phyloP scores from a whole-genome alignment of 2,329 filamentous ascomycete genomes.

The Botrytis cinerea region DNA sequence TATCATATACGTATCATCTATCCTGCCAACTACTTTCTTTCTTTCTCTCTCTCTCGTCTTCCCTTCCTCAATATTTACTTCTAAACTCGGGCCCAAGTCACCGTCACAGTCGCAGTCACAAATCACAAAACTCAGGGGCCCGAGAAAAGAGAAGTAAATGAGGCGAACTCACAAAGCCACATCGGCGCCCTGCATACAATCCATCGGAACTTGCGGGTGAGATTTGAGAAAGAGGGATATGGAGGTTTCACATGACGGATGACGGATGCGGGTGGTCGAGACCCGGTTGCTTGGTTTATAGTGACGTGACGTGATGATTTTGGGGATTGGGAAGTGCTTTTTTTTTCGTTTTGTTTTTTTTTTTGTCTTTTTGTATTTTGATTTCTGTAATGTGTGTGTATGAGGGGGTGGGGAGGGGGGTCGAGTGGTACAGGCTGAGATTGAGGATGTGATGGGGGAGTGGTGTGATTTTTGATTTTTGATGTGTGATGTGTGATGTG shows the following conservation, averaged over 20 bases:
- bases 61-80: not conserved
- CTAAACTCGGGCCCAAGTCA: not conserved
- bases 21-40: not conserved
- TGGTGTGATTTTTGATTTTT: too few species aligned
- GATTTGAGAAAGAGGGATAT: not conserved
- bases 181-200: slow-evolving; percentile 1
- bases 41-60: not conserved
- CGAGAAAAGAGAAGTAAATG: not conserved
- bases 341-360: not conserved
- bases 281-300: not conserved
- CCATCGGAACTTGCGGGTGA: not conserved
- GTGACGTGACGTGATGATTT: not conserved
- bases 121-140: not conserved
- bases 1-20: not conserved
- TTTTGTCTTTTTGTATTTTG: not conserved
- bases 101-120: too few species aligned
- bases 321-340: not conserved
- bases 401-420: not conserved
- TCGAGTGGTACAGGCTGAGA: not conserved
- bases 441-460: not conserved
- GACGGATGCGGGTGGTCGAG: not conserved
- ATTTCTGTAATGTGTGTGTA: not conserved
- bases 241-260: not conserved
- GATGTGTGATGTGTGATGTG: not conserved
- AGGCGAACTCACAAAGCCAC: slow-evolving; percentile 8